Evolutionary conservation across 805 yeast species (phyloP), one percentile per base, ranked within the genome.

Genomic region (Metschnikowia orientalis): DNA sequence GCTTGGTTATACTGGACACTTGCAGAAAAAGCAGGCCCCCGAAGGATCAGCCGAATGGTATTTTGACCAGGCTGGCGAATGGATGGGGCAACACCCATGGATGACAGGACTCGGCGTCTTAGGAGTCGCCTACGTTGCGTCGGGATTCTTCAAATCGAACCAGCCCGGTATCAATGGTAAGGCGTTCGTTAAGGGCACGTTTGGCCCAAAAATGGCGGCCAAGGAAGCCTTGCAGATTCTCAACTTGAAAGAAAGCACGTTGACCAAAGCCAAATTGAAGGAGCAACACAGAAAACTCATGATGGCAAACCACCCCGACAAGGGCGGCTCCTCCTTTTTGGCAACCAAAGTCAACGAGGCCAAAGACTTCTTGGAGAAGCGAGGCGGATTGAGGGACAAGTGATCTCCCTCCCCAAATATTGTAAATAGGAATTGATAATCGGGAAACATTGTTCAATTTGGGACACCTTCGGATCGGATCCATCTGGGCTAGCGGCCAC

Each of bases 261-360:
- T 79, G 51, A 68, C 75, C 25, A 77, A 75, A 57, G 72, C 78
- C 39, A 79, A 71, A 49, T 67, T 88, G 50, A 81, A 82, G 53
- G 87, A 81, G 41, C 79, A 78, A 39, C 95, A 89, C 55, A 75
- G 95, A 61, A 69, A 69, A 48, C 80, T 88, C 50, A 84, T 89
- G 92, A 61, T 86, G 60, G 74, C 82, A 30, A 89, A 89, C 57
- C 97, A 89, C 54, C 97, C 97, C 8, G 97, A 89, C 64, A 83
- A 79, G 54, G 96, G 96, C 20, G 97, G 97, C 2, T 81, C 94
- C 8, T 84, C 94, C 17, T 87, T 74, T 50, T 57, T 89, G 57
- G 95, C 97, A 28, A 79, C 89, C 38, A 89, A 89, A 66, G 81
- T 89, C 41, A 89, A 89, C 56, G 95, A 89, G 62, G 96, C 97